These are phyloP conservation scores for Eucalyptus urophylla DNA, from an alignment of 345 rosid species.

Conservation along the genomic window DNA sequence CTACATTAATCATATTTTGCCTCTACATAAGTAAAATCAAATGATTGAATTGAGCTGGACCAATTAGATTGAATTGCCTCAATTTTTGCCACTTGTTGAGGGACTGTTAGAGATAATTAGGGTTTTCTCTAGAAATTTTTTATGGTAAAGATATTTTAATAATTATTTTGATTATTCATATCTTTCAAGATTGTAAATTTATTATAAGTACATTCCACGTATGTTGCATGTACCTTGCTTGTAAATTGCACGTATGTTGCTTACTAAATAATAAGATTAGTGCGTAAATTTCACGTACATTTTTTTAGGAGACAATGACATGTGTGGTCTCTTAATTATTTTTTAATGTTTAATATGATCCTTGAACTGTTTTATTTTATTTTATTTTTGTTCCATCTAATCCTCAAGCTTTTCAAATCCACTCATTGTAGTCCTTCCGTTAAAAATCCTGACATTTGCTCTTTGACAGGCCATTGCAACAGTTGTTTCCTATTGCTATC, in stretches of 20 bases:
- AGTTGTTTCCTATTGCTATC: conserved; percentile 45
- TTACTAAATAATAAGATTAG: no score
- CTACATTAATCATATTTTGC: background rate
- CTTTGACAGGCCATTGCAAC: conserved; percentile 65
- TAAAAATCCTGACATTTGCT: background rate
- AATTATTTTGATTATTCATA: no score
- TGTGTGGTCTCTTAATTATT: background rate
- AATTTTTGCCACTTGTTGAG: background rate
- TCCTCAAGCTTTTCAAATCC: background rate
- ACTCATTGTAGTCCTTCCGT: background rate
- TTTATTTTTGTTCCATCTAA: background rate
- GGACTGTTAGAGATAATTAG: background rate
- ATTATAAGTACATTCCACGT: no score
- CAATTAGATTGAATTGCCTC: no score
- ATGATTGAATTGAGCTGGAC: background rate
- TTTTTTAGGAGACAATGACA: background rate
- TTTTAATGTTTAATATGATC: background rate
- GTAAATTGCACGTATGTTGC: background rate
- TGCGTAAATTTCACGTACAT: background rate
- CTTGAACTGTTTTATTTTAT: background rate
- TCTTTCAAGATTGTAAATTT: no score
- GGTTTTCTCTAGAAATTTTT: background rate
- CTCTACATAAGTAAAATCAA: background rate
- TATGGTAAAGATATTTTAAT: background rate
- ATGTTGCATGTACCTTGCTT: background rate